Evolutionary conservation across 257 asterid species (phyloP), one percentile per base, ranked within the genome.

Genomic region (Galeopsis tetrahit): DNA sequence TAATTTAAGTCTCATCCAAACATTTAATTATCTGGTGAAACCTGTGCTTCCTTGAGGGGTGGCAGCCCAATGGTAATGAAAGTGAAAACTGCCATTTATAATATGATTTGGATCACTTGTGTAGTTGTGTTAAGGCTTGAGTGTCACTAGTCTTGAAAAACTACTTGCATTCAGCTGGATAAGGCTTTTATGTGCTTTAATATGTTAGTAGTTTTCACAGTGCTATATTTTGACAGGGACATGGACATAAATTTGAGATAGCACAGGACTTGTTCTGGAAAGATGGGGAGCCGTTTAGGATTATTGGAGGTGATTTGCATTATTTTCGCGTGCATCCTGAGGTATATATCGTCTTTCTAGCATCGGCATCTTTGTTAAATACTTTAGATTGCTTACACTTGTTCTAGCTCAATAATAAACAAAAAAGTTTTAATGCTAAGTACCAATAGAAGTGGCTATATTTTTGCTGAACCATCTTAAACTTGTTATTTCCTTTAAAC

Each of bases 261-360:
- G 86, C 81, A 1, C 83, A 90, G 67, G 97, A 93, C 72, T 85
- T 78, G 90, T 93, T 93, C 74, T 91, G 96, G 98, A 91, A 85
- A 81, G 97, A 93, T 70, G 96, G 90, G 7, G 75, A 84, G 72
- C 94, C 92, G 34, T 91, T 87, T 68, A 83, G 90, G 88, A 93
- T 93, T 63, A 85, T 93, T 40, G 98, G 98, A 52, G 98, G 98
- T 4, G 97, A 93, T 82, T 78, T 93, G 83, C 98, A 93, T 81
- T 91, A 93, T 75, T 89, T 91, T 74, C 86, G 97, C 48, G 93
- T 89, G 73, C 91, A 83, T 86, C 96, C 97, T 32, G 78, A 89
- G 98, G 98, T 91, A 82, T 66, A 17, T 49, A 13, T 48, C 0
- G 13, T 49, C 31, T 13, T 14, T 76, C 52, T 51, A 28, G 49